phyloP scores from a whole-genome alignment of 2,329 filamentous ascomycete species.

The Colletotrichum ledebouriae region DNA sequence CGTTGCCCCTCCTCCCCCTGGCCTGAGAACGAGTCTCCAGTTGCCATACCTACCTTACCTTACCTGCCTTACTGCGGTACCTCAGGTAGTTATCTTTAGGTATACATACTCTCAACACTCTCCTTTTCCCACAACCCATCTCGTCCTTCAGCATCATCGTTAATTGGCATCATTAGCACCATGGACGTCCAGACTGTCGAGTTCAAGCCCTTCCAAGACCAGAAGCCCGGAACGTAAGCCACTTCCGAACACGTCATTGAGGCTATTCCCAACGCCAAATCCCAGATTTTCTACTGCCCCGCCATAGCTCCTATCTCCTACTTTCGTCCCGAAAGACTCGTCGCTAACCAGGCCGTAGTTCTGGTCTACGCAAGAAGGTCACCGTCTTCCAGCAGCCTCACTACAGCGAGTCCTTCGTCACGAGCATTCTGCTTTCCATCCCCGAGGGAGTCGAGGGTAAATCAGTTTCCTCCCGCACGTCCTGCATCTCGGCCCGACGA shows the following conservation, averaged over 20 bases:
- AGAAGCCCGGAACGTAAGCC: conserved; percentile 99
- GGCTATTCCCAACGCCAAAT: conserved; percentile 48
- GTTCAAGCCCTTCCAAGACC: conserved; percentile 89
- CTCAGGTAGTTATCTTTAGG: too few species aligned
- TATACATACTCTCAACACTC: conserved; percentile 38
- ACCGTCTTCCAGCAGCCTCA: conserved; percentile 95
- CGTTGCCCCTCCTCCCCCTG: conserved; percentile 9
- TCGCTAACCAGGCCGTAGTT: conserved; percentile 66
- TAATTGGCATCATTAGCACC: conserved; percentile 48
- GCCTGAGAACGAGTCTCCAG: neutral
- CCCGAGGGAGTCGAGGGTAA: conserved; percentile 89
- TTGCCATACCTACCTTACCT: conserved; percentile 8
- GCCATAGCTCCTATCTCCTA: conserved; percentile 36
- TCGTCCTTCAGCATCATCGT: conserved; percentile 33
- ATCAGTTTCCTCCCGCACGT: conserved; percentile 43
- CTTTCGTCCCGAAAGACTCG: conserved; percentile 6
- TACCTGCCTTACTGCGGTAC: neutral
- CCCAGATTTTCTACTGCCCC: conserved; percentile 32
- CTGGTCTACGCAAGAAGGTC: conserved; percentile 98
- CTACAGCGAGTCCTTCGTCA: conserved; percentile 96
- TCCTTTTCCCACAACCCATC: conserved; percentile 36
- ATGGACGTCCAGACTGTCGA: conserved; percentile 85
- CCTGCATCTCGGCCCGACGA: neutral
- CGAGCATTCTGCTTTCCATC: conserved; percentile 95
- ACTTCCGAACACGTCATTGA: conserved; percentile 45